Base-by-base conservation (phyloP, 306 rosid species). In the Citrullus colocynthis region DNA sequence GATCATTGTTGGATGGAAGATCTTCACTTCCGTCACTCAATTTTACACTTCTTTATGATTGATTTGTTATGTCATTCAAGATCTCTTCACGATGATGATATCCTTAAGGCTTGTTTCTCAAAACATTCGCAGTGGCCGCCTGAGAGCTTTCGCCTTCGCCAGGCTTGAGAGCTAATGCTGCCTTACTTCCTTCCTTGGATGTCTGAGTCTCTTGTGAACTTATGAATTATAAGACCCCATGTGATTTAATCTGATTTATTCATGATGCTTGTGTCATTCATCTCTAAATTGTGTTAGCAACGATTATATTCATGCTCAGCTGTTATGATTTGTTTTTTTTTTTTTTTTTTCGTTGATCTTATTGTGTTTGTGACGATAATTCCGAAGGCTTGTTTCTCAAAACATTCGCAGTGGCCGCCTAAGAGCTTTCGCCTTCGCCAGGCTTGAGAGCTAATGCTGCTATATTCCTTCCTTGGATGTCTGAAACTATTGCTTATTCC, bases 401-500 rank as follows among this genome's bases (percentile, higher is more conserved):
- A n/a, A 41, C 73, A 66, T 66, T 65, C 72, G 72, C 72, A 65
- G 80, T 82, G 57, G 85, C 82, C 76, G 85, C 76, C 85, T 78
- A 41, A 82, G 81, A 73, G 70, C 81, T 62, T 62, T 62, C 69
- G 69, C 70, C 70, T 12, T 63, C 70, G 70, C 70, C 70, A 2
- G 70, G 44, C 78, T 78, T 72, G 70, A 63, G 70, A 63, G 70
- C 44, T 63, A 30, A 4, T 78, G 79, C 85, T 78, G 71, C 48
- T 63, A 2, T 63, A 6, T 1, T 60, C 71, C 71, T 63, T 63
- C 71, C 71, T 63, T 63, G 71, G 71, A 63, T 63, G 71, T 63
- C 71, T 63, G 71, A 63, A 9, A 55, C 60, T 2, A 6, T 55
- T 55, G 1, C 59, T 17, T 17, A 52, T 16, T 14, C 57, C 17